Percentiles rank a stretch among this genome's conserved stretches.
These are phyloP conservation scores for Syncephalastrum sp. DNA, from an alignment of 371 early-diverging fungal genomes.

Conservation along the genomic window DNA sequence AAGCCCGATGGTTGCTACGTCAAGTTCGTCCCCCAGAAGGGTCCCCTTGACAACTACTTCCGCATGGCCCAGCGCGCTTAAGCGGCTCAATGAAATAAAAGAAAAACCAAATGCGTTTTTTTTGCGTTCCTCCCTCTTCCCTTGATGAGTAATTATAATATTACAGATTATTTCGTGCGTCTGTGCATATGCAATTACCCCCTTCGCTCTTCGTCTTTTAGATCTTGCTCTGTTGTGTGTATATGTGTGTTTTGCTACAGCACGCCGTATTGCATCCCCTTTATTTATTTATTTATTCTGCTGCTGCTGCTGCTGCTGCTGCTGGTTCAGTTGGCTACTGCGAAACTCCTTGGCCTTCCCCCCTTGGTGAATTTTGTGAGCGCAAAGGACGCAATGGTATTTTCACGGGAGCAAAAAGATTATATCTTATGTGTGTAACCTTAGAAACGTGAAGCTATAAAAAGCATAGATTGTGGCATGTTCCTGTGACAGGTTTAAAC, in stretches of 20 bases:
- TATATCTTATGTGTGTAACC: slow-evolving; percentile 7
- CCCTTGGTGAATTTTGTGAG: too few species aligned
- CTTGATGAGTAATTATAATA: neutral
- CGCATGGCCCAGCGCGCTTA: slow-evolving; percentile 30
- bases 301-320: too few species aligned
- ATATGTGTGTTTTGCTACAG: neutral
- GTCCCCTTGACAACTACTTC: slow-evolving; percentile 75
- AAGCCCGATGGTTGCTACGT: slow-evolving; percentile 97
- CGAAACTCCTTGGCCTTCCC: too few species aligned
- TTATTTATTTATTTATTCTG: neutral
- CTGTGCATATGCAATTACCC: neutral
- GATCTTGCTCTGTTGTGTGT: neutral
- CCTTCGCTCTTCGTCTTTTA: too few species aligned
- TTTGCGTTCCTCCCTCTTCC: slow-evolving; percentile 7
- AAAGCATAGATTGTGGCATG: too few species aligned
- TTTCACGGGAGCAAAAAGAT: neutral
- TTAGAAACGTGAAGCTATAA: slow-evolving; percentile 7
- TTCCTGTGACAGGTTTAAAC: too few species aligned
- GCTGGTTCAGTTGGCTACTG: too few species aligned
- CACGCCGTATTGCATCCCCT: neutral
- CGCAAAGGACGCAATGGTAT: neutral
- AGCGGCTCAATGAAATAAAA: slow-evolving; percentile 8
- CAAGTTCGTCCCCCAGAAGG: slow-evolving; percentile 93
- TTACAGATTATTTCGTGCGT: neutral
- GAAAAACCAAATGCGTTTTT: slow-evolving; percentile 4